These are phyloP conservation scores for Clitoria ternatea DNA, from an alignment of 306 rosid genomes.

Conservation along the genomic window DNA sequence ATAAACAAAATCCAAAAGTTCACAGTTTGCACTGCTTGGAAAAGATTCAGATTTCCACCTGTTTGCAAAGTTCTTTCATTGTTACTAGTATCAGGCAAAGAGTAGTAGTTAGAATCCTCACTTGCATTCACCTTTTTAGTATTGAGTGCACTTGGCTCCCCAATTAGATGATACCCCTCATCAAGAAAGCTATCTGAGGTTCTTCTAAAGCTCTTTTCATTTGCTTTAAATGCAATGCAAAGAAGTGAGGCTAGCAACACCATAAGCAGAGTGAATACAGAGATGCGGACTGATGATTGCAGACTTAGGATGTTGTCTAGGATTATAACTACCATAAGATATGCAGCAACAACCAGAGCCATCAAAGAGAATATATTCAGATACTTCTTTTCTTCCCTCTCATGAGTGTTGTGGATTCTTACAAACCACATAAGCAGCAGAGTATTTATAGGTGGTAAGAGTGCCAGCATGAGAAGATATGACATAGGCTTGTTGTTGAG, in stretches of 20 bases:
- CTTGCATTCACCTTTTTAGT: constrained; percentile 17
- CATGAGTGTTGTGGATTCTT: constrained; percentile 48
- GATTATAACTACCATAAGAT: constrained; percentile 58
- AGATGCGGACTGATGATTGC: constrained; percentile 27
- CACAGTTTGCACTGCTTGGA: constrained; percentile 45
- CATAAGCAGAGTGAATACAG: constrained; percentile 40
- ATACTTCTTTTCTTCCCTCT: constrained; percentile 51
- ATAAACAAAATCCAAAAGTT: constrained; percentile 77
- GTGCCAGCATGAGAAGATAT: constrained; percentile 63
- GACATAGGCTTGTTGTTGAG: constrained; percentile 49
- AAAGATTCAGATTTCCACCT: constrained; percentile 42
- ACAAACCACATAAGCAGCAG: constrained; percentile 62
- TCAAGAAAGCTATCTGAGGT: constrained; percentile 12
- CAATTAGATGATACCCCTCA: constrained; percentile 31
- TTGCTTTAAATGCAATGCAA: constrained; percentile 54
- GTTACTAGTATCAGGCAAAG: background rate
- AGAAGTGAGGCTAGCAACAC: constrained; percentile 51
- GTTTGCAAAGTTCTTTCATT: constrained; percentile 1
- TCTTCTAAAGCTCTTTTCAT: constrained; percentile 3
- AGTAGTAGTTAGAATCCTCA: constrained; percentile 15
- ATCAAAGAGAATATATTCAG: constrained; percentile 51
- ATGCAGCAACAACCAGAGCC: constrained; percentile 56
- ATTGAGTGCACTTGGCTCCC: background rate
- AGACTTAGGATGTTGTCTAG: constrained; percentile 44
- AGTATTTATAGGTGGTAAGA: constrained; percentile 56